Evolutionary conservation across 495 filamentous ascomycete species (phyloP), one percentile per base, ranked within the genome.

Genomic region (Entonaema liquescens): DNA sequence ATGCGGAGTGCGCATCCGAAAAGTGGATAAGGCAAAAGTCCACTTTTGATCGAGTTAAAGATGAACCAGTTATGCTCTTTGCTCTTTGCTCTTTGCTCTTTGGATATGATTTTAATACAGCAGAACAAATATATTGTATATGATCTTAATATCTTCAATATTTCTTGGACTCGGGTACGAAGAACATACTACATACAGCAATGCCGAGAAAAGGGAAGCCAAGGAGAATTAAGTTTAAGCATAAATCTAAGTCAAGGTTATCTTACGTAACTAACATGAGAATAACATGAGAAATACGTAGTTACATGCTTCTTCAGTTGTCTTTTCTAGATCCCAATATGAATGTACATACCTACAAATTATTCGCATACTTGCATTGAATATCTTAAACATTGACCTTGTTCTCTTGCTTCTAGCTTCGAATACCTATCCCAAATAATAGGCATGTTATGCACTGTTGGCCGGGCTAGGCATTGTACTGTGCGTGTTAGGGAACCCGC

Each of bases 401-500:
- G 12, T 53, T 53, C 28, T 38, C 21, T 26, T 44, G 19, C 59
- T 60, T 62, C 61, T 65, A 65, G 62, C 50, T 57, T 62, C 61
- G 42, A 71, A n/a, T n/a, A n/a, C n/a, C 38, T 29, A 49, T 49
- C 59, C 44, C 33, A 63, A 60, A 67, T 25, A 53, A 29, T 50
- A 59, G n/a, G n/a, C n/a, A n/a, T 35, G 17, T 49, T 53, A 68
- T 67, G 64, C 70, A 65, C 65, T 68, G 64, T 72, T 59, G 25
- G 31, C 15, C 21, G 11, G 29, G 11, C 54, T 44, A 53, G 1
- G 25, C 17, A 53, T 29, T 29, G 50, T 53, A 62, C 53, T 68
- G 66, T 72, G 59, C 65, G 67, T 54, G 70, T 68, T 59, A 72
- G 60, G 70, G 49, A 65, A 50, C 59, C 56, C 35, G 70, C 65